Conservation (phyloP, 116 monocot genomes). For the Papilionanthe hybrid region DNA sequence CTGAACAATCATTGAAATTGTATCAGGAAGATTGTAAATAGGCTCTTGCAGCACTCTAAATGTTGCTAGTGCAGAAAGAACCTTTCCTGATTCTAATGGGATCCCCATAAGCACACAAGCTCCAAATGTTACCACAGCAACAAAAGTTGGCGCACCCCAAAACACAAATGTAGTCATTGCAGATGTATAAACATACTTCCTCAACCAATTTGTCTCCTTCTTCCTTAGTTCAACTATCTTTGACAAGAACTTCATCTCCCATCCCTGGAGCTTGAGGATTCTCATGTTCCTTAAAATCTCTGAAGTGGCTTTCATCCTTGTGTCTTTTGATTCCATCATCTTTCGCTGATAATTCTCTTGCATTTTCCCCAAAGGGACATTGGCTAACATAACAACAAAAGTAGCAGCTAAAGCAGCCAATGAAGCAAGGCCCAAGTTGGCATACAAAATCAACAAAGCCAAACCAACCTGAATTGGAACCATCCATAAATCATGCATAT, state of each 20-base stretch:
- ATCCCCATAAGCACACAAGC: constrained; percentile 39
- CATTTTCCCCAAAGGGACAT: constrained; percentile 34
- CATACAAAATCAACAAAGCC: constrained; percentile 34
- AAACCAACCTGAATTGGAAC: constrained; percentile 28
- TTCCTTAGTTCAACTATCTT: constrained; percentile 38
- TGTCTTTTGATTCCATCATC: constrained; percentile 54
- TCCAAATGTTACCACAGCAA: constrained; percentile 49
- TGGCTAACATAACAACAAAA: constrained; percentile 33
- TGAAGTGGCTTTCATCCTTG: constrained; percentile 51
- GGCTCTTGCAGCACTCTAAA: constrained; percentile 47
- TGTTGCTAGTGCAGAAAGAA: constrained; percentile 61
- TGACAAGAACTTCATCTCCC: constrained; percentile 56
- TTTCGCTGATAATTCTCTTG: constrained; percentile 34
- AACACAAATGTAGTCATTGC: constrained; percentile 27
- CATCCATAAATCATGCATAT: constrained; percentile 45
- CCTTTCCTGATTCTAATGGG: constrained; percentile 42
- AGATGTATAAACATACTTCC: constrained; percentile 37
- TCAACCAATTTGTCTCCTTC: constrained; percentile 43
- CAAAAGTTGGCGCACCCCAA: constrained; percentile 54
- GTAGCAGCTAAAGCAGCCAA: constrained; percentile 36
- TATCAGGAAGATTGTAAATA: constrained; percentile 46
- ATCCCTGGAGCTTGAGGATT: constrained; percentile 65
- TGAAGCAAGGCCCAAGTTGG: constrained; percentile 36
- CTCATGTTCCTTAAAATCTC: constrained; percentile 61
- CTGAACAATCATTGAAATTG: constrained; percentile 39